Evolutionary conservation across 2,329 filamentous ascomycete species (phyloP), one percentile per base, ranked within the genome.

Genomic region (Helicocarpus griseus): DNA sequence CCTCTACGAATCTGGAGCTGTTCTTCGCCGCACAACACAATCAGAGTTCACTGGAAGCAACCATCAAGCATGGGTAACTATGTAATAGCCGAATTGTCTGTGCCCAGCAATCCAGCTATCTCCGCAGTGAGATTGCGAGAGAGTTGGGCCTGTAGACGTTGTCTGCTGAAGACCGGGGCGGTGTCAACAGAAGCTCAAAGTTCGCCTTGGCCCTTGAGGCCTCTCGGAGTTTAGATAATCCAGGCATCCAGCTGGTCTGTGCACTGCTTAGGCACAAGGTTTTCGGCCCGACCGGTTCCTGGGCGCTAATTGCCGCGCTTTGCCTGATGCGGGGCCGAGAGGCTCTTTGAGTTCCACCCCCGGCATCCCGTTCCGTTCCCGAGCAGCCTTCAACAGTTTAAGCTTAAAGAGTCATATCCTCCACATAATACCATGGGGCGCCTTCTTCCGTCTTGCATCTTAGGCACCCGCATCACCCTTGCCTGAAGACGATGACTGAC

Each of bases 261-360:
- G 45, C 21, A 26, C 24, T 36, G 45, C 31, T 36, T 36, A 17
- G 45, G 19, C 44, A 24, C 11, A 22, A 36, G 22, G 45, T 35
- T 47, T 21, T 28, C 44, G 44, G 44, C 44, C 44, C 45, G 45
- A 47, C 19, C 13, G 19, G 44, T 47, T 35, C 45, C 45, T 47
- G 45, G 14, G 11, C 19, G 19, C 36, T 24, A 47, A 36, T 6
- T n/a, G 13, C 14, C 5, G 6, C 31, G 31, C 13, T 24, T 36
- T 36, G 31, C 31, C 31, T 17, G 21, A 36, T 26, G 13, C 31
- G 17, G 45, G 31, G 8, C 31, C 31, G 44, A 47, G 44, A 24
- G 17, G 17, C 28, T 35, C 24, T 29, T 14, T n/a, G n/a, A n/a
- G n/a, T n/a, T 3, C n/a, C 3, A 17, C 11, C 6, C 29, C 44